Percentiles rank a stretch among this genome's conserved stretches.
phyloP scores from a whole-genome alignment of 164 flowering plant species.

The Dillenia suffruticosa region DNA sequence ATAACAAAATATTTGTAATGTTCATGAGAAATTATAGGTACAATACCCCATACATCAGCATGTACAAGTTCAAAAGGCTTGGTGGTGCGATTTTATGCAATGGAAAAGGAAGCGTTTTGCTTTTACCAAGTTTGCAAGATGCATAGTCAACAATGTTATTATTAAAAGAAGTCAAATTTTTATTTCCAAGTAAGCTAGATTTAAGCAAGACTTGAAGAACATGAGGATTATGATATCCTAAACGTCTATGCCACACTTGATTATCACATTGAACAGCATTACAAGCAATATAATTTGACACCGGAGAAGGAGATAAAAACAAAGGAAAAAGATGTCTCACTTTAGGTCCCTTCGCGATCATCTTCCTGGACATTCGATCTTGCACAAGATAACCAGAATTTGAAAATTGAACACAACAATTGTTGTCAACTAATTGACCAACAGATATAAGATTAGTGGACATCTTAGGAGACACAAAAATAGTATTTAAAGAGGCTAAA shows the following conservation, averaged over 20 bases:
- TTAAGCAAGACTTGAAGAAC: neutral
- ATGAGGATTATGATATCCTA: neutral
- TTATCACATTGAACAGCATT: neutral
- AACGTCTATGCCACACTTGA: neutral
- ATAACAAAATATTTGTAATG: conserved; percentile 1
- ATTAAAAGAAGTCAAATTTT: too few relatives aligned
- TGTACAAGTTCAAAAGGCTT: neutral
- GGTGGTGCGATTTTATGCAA: neutral
- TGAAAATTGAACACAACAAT: neutral
- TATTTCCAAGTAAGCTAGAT: neutral
- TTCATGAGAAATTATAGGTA: neutral
- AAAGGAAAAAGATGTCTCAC: neutral
- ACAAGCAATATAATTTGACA: neutral
- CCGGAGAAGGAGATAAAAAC: neutral
- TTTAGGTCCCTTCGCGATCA: neutral
- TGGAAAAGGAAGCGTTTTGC: neutral
- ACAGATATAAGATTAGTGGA: too few relatives aligned
- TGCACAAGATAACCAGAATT: neutral
- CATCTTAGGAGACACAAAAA: neutral
- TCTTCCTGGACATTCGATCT: neutral
- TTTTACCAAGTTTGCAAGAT: neutral
- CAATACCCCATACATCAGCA: conserved; percentile 1
- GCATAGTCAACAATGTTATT: neutral
- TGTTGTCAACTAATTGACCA: conserved; percentile 2
- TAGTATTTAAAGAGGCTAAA: too few relatives aligned